Base-by-base conservation (phyloP, 2,329 filamentous ascomycete species). In the Aspergillus uvarum region DNA sequence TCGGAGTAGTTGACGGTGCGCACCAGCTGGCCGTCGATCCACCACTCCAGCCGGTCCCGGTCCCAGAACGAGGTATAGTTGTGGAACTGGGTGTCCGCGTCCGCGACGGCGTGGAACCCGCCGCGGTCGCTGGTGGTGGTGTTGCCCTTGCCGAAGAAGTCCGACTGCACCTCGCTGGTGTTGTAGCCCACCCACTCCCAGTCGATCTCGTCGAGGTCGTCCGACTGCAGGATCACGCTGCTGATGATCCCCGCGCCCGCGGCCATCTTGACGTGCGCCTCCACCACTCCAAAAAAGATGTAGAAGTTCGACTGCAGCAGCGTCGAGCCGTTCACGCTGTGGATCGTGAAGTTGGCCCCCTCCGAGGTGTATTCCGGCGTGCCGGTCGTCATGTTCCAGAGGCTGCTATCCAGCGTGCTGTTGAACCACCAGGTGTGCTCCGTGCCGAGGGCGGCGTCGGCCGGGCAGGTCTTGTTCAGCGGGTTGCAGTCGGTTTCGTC, bases 371-470 rank as follows among this genome's bases (percentile, higher is more conserved):
- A 26, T 7, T 8, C 26, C 26, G 26, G 26, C 26, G 26, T 26
- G 26, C 26, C 26, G 26, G 26, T 26, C 1, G 26, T 26, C 26
- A 26, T 26, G 26, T 26, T 26, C 26, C 26, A 26, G 2, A 26
- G 26, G 26, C 6, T 26, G 26, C 26, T 26, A 21, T 53, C 51
- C 12, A 53, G 32, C 6, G 31, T 53, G 14, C 19, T 1, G 31
- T 53, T 53, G 32, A 53, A 53, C 51, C 31, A 35, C 51, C 51
- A 53, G n/a, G 31, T 53, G 51, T 53, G 52, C 14, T 29, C 52
- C 4, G 52, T 54, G 22, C 38, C 38, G n/a, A 54, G 38, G 8
- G 52, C 52, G 14, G 52, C 8, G 38, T 54, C 52, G 52, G 52
- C 22, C 29, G 21, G 22, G 52, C 52, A 54, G 11, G 50, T 52